Percentiles rank a stretch among this genome's conserved stretches.
phyloP scores from a whole-genome alignment of 1,284 basidiomycete species.

The Papiliotrema fonsecae region DNA sequence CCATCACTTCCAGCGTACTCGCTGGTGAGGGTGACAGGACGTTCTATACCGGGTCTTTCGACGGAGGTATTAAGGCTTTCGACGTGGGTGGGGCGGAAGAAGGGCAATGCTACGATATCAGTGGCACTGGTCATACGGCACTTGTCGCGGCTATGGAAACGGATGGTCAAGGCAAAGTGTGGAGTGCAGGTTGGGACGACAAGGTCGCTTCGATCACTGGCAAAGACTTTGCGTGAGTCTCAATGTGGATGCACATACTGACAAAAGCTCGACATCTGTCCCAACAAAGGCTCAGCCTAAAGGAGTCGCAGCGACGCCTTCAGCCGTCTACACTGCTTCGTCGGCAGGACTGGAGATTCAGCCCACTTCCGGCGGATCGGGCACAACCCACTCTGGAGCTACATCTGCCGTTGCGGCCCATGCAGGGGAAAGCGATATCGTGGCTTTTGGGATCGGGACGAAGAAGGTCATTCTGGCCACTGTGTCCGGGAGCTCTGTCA shows the following conservation, averaged over 20 bases:
- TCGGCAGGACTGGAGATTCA: conserved; percentile 60
- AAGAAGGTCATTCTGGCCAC: conserved; percentile 60
- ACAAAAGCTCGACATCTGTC: conserved; percentile 31
- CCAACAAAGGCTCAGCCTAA: conserved; percentile 65
- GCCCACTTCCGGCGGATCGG: conserved; percentile 11
- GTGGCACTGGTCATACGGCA: conserved; percentile 66
- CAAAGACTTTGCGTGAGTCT: conserved; percentile 57
- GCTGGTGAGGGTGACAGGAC: conserved; percentile 48
- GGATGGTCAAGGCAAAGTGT: conserved; percentile 54
- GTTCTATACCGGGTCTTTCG: conserved; percentile 76
- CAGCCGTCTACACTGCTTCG: conserved; percentile 68
- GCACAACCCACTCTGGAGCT: conserved; percentile 13
- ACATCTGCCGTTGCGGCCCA: conserved; percentile 38
- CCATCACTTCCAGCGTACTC: conserved; percentile 64
- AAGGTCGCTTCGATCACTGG: conserved; percentile 55
- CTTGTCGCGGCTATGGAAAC: conserved; percentile 61
- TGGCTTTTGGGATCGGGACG: conserved; percentile 39
- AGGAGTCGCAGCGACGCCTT: conserved; percentile 57
- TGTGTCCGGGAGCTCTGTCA: conserved; percentile 18
- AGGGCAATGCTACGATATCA: conserved; percentile 53
- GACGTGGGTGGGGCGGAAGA: conserved; percentile 34
- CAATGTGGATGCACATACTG: neutral
- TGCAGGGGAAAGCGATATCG: conserved; percentile 22
- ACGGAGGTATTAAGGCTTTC: conserved; percentile 72
- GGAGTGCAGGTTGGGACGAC: conserved; percentile 76